Evolutionary conservation across 345 rosid genomes (phyloP).

Genomic region (Lepidium sativum): DNA sequence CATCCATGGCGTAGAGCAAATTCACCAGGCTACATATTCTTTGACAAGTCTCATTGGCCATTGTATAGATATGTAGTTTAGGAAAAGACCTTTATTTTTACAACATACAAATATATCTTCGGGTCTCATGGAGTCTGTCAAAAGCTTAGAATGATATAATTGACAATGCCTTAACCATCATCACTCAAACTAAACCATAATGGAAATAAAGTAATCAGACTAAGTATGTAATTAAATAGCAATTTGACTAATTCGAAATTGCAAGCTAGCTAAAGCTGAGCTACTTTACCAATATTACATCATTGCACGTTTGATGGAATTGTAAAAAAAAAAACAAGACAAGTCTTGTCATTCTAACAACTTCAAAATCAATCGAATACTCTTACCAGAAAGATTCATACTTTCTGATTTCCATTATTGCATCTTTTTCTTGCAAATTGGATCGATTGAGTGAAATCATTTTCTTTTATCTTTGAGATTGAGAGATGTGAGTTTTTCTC

Average conservation of each 20-base stretch:
- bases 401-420: neutral
- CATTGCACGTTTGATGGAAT: slow-evolving; percentile 23
- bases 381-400: slow-evolving; percentile 20
- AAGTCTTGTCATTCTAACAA: slow-evolving; percentile 15
- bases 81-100: too few species aligned
- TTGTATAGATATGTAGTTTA: neutral
- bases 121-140: slow-evolving; percentile 11
- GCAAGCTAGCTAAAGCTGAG: slow-evolving; percentile 28
- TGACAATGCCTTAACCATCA: slow-evolving; percentile 1
- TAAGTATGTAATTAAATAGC: neutral
- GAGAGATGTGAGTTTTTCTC: slow-evolving; percentile 11
- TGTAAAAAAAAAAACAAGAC: slow-evolving; percentile 25
- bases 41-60: neutral
- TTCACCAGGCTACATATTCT: neutral
- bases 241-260: slow-evolving; percentile 22
- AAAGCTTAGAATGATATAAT: slow-evolving; percentile 5
- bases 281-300: slow-evolving; percentile 28
- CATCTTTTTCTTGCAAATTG: neutral
- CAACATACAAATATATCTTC: neutral
- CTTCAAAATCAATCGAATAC: neutral
- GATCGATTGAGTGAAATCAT: slow-evolving; percentile 16
- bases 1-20: slow-evolving; percentile 40
- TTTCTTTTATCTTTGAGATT: slow-evolving; percentile 5
- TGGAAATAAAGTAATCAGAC: neutral
- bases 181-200: neutral